phyloP scores from a whole-genome alignment of 164 flowering plant species.

The Nelumbo lutea region DNA sequence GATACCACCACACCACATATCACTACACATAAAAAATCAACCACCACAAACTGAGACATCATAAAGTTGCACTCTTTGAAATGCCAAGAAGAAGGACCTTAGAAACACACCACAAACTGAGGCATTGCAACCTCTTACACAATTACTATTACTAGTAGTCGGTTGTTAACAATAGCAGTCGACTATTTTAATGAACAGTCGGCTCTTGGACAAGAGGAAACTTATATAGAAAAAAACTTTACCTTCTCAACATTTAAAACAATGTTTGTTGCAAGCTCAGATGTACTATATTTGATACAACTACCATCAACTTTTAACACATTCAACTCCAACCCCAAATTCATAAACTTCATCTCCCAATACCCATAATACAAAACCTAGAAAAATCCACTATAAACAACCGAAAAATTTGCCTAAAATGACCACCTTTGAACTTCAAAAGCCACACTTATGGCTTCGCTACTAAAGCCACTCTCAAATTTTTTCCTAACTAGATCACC shows the following conservation, averaged over 20 bases:
- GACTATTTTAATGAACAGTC: no score
- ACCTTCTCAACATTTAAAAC: constrained; percentile 53
- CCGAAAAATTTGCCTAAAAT: not conserved
- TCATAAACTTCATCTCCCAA: not conserved
- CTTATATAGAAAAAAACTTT: constrained; percentile 68
- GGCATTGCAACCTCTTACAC: no score
- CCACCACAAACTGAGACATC: no score
- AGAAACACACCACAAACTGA: no score
- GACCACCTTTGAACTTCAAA: constrained; percentile 3
- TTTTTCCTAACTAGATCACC: not conserved
- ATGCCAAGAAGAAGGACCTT: no score
- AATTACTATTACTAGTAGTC: no score
- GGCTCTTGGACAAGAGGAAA: not conserved
- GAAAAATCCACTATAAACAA: not conserved
- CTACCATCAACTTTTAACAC: constrained; percentile 58
- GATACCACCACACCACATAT: no score
- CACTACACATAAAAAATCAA: no score
- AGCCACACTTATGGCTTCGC: not conserved
- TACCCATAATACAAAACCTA: not conserved
- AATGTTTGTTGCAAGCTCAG: constrained; percentile 68
- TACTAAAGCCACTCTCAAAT: not conserved
- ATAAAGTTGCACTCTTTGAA: no score
- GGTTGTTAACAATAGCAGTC: no score
- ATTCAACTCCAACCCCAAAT: constrained; percentile 22
- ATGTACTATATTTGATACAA: constrained; percentile 45